A percentile compares a stretch with the other conserved stretches of the same genome.
Conservation (phyloP, 345 rosid species). For the Salix dunnii region DNA sequence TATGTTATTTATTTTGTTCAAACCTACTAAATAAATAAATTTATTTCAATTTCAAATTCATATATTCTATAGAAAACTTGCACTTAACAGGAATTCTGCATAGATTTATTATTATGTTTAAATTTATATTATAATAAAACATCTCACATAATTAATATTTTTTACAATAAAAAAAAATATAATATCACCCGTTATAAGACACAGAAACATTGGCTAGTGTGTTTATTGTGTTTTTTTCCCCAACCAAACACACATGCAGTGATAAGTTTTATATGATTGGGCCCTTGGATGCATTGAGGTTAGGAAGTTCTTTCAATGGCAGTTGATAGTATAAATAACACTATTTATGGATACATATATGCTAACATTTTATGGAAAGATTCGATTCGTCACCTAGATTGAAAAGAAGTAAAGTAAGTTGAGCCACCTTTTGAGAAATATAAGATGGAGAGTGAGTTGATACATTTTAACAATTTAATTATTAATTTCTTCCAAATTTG, state of each 20-base stretch:
- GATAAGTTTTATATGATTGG: not conserved
- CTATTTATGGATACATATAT: not conserved
- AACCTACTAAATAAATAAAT: no score
- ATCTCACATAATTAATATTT: no score
- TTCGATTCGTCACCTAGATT: constrained; percentile 11
- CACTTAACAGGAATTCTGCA: no score
- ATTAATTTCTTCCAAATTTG: not conserved
- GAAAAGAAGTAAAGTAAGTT: constrained; percentile 9
- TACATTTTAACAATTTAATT: not conserved
- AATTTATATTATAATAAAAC: no score
- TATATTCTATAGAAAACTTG: no score
- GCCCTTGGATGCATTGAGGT: not conserved
- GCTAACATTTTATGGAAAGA: constrained; percentile 11
- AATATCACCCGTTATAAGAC: no score
- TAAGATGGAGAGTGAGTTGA: not conserved
- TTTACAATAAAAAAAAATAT: no score
- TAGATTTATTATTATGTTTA: no score
- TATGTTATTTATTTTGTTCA: no score
- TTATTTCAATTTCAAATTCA: no score
- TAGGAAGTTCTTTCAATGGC: constrained; percentile 8
- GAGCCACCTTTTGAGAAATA: not conserved
- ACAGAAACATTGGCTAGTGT: no score
- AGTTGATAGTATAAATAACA: not conserved
- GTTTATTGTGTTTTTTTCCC: no score
- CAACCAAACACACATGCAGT: not conserved